A percentile compares a stretch with the other conserved stretches of the same genome.
phyloP scores from a whole-genome alignment of 2,329 filamentous ascomycete species.

The Fusarium miscanthi region DNA sequence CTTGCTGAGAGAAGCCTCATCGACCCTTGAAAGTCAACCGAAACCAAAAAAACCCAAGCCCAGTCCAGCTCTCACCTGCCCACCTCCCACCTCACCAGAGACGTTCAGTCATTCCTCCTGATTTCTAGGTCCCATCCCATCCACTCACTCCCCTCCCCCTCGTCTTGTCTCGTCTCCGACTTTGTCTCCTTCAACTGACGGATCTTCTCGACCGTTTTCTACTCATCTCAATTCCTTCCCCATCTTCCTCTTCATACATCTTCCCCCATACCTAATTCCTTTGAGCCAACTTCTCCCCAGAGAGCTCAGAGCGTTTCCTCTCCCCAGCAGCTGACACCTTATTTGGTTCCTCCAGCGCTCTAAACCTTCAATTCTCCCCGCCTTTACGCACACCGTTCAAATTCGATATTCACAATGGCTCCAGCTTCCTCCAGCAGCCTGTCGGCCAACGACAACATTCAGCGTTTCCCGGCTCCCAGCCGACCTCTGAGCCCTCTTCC shows the following conservation, averaged over 20 bases:
- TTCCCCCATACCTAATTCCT: slow-evolving; percentile 45
- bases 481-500: slow-evolving; percentile 89
- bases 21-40: slow-evolving; percentile 43
- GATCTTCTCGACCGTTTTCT: slow-evolving; percentile 40
- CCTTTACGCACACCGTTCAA: slow-evolving; percentile 38
- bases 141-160: slow-evolving; percentile 27
- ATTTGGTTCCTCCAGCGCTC: slow-evolving; percentile 39
- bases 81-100: slow-evolving; percentile 42
- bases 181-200: slow-evolving; percentile 43
- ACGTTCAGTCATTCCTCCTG: slow-evolving; percentile 41
- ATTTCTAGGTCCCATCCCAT: slow-evolving; percentile 41
- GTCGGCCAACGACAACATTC: slow-evolving; percentile 98
- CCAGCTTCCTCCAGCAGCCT: slow-evolving; percentile 63
- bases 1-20: slow-evolving; percentile 42
- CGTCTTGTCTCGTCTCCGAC: slow-evolving; percentile 16
- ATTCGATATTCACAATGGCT: slow-evolving; percentile 60
- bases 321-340: slow-evolving; percentile 40
- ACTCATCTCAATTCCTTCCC: slow-evolving; percentile 34
- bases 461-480: slow-evolving; percentile 93
- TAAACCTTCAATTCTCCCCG: slow-evolving; percentile 20
- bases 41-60: slow-evolving; percentile 44
- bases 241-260: slow-evolving; percentile 38
- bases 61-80: slow-evolving; percentile 44
- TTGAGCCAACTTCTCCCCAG: slow-evolving; percentile 36
- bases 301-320: slow-evolving; percentile 44